These are phyloP conservation scores for Rhodosporidiobolus odoratus DNA, from an alignment of 768 basidiomycete species.

Conservation along the genomic window DNA sequence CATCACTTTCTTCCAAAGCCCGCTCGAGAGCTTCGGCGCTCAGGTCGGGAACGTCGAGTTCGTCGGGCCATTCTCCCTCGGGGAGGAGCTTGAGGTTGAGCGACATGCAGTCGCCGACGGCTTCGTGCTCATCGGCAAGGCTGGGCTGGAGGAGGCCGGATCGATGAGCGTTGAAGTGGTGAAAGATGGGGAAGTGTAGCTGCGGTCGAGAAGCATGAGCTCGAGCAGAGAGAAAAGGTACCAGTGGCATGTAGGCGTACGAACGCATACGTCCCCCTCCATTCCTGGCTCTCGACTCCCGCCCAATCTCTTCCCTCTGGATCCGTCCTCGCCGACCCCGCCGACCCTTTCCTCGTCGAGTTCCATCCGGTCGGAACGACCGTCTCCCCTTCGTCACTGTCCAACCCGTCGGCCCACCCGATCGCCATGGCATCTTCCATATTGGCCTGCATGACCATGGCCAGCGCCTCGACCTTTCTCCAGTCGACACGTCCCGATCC, in stretches of 20 bases:
- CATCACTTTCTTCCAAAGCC: background rate
- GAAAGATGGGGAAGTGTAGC: slow-evolving; percentile 16
- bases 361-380: slow-evolving; percentile 5
- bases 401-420: background rate
- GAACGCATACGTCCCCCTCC: slow-evolving; percentile 25
- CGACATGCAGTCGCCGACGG: slow-evolving; percentile 30
- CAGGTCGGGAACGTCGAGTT: background rate
- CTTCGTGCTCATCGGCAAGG: slow-evolving; percentile 26
- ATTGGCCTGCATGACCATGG: slow-evolving; percentile 2
- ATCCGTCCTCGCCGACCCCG: background rate
- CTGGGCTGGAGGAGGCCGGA: background rate
- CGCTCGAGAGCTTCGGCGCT: background rate
- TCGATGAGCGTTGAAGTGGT: slow-evolving; percentile 8
- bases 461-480: slow-evolving; percentile 22
- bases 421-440: background rate
- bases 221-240: background rate
- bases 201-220: background rate
- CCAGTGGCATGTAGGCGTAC: background rate
- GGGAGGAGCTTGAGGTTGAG: slow-evolving; percentile 19
- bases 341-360: background rate
- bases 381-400: background rate
- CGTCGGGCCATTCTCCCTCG: slow-evolving; percentile 19
- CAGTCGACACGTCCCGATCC: slow-evolving; percentile 15
- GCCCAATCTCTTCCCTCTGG: slow-evolving; percentile 19
- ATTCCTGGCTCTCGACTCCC: slow-evolving; percentile 14